Evolutionary conservation across 78 protist genomes (phyloP).

Genomic region (Dictyostelium intermedium): DNA sequence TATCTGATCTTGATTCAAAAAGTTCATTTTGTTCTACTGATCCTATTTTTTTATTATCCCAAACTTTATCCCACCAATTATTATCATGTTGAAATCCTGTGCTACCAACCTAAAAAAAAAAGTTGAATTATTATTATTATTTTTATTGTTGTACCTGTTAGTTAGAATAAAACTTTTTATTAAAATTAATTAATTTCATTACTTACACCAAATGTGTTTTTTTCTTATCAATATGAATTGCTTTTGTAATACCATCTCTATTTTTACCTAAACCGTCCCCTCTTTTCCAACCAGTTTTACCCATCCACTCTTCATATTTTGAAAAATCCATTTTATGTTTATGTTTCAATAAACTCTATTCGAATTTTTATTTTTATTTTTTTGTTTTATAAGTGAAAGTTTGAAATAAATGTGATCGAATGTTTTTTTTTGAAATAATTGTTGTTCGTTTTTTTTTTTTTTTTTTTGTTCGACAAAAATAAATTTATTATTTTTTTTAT

Average conservation of each 20-base stretch:
- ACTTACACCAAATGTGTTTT: constrained; percentile 76
- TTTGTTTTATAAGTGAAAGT: neutral
- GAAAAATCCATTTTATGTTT: constrained; percentile 28
- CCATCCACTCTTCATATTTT: constrained; percentile 72
- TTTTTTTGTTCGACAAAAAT: too few species aligned
- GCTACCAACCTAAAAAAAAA: constrained; percentile 11
- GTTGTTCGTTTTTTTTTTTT: too few species aligned
- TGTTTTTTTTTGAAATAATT: too few species aligned
- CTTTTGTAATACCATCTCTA: constrained; percentile 77
- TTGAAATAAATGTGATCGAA: too few species aligned
- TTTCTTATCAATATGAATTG: constrained; percentile 68
- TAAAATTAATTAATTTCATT: neutral
- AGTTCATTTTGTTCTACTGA: constrained; percentile 2
- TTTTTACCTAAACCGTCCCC: constrained; percentile 86
- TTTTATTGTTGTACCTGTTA: too few species aligned
- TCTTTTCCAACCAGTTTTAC: constrained; percentile 77
- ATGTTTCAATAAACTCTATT: too few species aligned
- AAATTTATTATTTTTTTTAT: too few species aligned
- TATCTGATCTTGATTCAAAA: constrained; percentile 27
- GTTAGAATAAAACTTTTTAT: too few species aligned
- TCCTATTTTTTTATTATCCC: constrained; percentile 23
- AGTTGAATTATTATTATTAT: too few species aligned
- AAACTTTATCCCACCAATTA: constrained; percentile 69
- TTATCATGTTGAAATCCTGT: constrained; percentile 45
- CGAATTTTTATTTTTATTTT: too few species aligned